These are phyloP conservation scores for Lentinula guzmanii DNA, from an alignment of 768 basidiomycete genomes.

Conservation along the genomic window DNA sequence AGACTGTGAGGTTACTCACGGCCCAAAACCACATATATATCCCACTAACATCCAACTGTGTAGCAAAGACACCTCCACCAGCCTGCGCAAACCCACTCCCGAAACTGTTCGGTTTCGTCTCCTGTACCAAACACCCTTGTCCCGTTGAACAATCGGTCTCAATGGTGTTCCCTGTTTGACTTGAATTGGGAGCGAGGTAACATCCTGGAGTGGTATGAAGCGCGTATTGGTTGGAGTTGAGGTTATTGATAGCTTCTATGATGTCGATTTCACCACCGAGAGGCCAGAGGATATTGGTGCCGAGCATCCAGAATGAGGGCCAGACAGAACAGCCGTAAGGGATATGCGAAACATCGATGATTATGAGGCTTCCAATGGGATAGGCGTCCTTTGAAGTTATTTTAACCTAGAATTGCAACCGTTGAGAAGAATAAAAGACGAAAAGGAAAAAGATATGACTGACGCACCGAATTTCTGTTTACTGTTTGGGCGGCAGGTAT, in stretches of 20 bases:
- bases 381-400: slow-evolving; percentile 38
- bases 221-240: slow-evolving; percentile 47
- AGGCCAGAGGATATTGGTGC: slow-evolving; percentile 31
- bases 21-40: slow-evolving; percentile 7
- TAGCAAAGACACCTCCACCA: slow-evolving; percentile 38
- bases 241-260: slow-evolving; percentile 55
- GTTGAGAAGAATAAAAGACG: background rate
- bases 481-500: slow-evolving; percentile 33
- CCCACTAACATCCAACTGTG: slow-evolving; percentile 4
- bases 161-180: slow-evolving; percentile 24
- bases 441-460: background rate
- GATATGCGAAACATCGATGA: slow-evolving; percentile 37
- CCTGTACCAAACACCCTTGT: slow-evolving; percentile 38
- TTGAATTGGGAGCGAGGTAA: slow-evolving; percentile 18
- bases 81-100: slow-evolving; percentile 42
- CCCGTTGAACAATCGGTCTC: slow-evolving; percentile 24
- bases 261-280: slow-evolving; percentile 43
- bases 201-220: slow-evolving; percentile 42
- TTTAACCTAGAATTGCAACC: slow-evolving; percentile 23
- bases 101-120: slow-evolving; percentile 38
- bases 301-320: slow-evolving; percentile 43
- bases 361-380: slow-evolving; percentile 33
- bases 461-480: slow-evolving; percentile 53
- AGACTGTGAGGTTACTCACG: background rate
- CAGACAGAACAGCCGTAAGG: slow-evolving; percentile 57